phyloP scores from a whole-genome alignment of 1,139 yeast genomes.

The Taphrina deformans region DNA sequence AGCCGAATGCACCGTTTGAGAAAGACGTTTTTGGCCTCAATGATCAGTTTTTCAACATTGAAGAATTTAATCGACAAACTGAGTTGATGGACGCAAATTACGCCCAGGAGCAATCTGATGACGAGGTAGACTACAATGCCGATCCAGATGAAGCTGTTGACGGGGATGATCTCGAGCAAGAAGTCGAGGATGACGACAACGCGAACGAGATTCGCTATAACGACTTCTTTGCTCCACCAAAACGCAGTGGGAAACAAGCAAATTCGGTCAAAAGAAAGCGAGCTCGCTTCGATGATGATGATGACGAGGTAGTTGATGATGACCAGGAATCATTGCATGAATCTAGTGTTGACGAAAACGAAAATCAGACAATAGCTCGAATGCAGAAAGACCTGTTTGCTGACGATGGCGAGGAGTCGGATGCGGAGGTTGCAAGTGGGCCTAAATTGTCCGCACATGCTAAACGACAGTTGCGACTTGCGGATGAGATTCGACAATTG shows the following conservation, averaged over 20 bases:
- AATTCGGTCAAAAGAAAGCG: constrained; percentile 35
- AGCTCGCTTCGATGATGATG: constrained; percentile 41
- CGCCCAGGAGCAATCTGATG: constrained; percentile 31
- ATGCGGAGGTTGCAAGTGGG: constrained; percentile 42
- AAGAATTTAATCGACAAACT: constrained; percentile 79
- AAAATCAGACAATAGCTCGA: constrained; percentile 53
- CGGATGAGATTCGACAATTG: constrained; percentile 70
- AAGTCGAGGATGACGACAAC: constrained; percentile 38
- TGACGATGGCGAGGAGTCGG: constrained; percentile 48
- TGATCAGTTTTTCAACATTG: constrained; percentile 82
- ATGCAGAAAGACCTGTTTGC: constrained; percentile 62
- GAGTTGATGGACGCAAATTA: constrained; percentile 48
- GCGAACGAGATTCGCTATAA: constrained; percentile 45
- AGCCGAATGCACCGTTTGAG: constrained; percentile 27
- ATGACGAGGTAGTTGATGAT: constrained; percentile 40
- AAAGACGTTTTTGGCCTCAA: constrained; percentile 69
- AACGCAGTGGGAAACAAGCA: constrained; percentile 35
- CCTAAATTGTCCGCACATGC: constrained; percentile 50
- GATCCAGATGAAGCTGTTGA: constrained; percentile 35
- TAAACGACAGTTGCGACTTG: constrained; percentile 74
- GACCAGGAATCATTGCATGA: constrained; percentile 53
- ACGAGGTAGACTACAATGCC: constrained; percentile 34
- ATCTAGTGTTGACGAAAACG: constrained; percentile 50
- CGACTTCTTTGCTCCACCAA: constrained; percentile 49
- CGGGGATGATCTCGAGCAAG: constrained; percentile 39